Conservation (phyloP, 306 rosid species). For the Ammopiptanthus mongolicus region DNA sequence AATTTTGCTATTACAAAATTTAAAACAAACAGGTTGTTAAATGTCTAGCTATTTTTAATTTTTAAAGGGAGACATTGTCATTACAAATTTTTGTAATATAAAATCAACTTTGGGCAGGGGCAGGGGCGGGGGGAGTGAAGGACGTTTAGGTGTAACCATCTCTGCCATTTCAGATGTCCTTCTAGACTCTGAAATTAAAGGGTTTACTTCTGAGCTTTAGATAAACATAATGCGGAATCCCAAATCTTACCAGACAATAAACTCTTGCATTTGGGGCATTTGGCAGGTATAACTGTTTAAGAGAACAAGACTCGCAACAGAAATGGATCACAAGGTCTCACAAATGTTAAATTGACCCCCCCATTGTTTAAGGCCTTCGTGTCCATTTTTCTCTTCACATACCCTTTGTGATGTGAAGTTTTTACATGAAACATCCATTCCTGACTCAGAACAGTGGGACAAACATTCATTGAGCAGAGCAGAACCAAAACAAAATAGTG, state of each 20-base stretch:
- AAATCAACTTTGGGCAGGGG: no score
- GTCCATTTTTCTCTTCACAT: background rate
- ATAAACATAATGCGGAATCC: background rate
- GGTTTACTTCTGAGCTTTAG: background rate
- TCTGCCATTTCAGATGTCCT: background rate
- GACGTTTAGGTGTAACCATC: background rate
- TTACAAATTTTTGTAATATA: no score
- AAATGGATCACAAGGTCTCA: background rate
- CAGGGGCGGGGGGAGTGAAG: no score
- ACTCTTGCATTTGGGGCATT: background rate
- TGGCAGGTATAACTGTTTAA: no score
- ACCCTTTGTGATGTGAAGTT: background rate
- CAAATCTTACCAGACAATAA: background rate
- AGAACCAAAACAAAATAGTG: background rate
- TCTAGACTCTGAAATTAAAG: background rate
- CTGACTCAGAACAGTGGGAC: background rate
- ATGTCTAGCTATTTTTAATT: no score
- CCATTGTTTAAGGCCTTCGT: background rate
- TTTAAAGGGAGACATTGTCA: no score
- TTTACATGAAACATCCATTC: background rate
- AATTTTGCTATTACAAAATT: no score
- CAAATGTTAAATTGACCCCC: background rate
- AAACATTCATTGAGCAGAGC: background rate
- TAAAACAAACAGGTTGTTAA: no score
- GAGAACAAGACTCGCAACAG: background rate